phyloP scores from a whole-genome alignment of 495 filamentous ascomycete species.

The Cetradonia linearis region DNA sequence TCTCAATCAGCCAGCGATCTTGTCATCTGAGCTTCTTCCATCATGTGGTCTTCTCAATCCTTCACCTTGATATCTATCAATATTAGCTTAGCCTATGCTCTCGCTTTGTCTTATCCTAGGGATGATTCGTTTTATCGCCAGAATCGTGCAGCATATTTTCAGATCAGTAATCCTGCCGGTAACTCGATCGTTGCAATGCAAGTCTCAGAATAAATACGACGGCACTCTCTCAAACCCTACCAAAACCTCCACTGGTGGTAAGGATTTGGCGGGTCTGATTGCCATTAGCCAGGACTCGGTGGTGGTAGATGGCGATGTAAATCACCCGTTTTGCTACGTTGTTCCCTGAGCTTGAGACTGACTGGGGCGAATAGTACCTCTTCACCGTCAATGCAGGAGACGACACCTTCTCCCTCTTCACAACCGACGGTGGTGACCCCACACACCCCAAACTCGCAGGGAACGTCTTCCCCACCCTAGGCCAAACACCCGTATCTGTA shows the following conservation, averaged over 20 bases:
- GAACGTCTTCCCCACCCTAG: slow-evolving; percentile 22
- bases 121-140: neutral
- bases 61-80: slow-evolving; percentile 6
- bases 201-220: slow-evolving; percentile 14
- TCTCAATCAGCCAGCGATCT: too few species aligned
- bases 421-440: slow-evolving; percentile 23
- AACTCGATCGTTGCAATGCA: slow-evolving; percentile 26
- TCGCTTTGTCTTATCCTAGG: neutral
- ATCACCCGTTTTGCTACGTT: neutral
- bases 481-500: slow-evolving; percentile 28
- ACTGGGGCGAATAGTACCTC: slow-evolving; percentile 19
- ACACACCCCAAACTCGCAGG: slow-evolving; percentile 25
- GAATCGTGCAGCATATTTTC: slow-evolving; percentile 26
- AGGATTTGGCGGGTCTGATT: slow-evolving; percentile 19
- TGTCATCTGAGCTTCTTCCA: neutral
- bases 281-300: slow-evolving; percentile 2
- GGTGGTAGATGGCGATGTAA: neutral
- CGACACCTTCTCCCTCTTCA: slow-evolving; percentile 29
- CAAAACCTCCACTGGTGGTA: slow-evolving; percentile 26
- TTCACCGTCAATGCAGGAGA: slow-evolving; percentile 29
- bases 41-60: neutral
- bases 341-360: neutral
- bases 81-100: neutral
- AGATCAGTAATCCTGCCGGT: slow-evolving; percentile 28
- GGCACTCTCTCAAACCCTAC: slow-evolving; percentile 26